Evolutionary conservation across 1,284 basidiomycete genomes (phyloP), one percentile per base, ranked within the genome.

Genomic region (Golubevia sp.): DNA sequence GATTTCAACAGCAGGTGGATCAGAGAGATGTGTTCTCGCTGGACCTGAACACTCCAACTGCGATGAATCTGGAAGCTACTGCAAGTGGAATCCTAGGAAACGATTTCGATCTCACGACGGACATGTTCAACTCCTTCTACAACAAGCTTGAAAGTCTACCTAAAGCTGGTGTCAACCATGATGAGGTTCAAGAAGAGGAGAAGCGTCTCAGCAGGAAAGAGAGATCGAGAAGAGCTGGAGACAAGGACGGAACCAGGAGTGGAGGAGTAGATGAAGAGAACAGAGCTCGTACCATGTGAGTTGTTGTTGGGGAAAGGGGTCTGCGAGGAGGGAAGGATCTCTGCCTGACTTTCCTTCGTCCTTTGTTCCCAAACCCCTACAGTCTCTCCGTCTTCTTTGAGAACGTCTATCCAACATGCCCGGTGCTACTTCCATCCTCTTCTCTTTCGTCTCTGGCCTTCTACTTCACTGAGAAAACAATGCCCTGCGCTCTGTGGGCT

Each of bases 361-460:
- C 61, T 38, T 21, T 64, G 8, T 34, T 62, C 13, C 49, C 44
- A 15, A 70, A 61, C 5, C 69, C 68, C 2, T 18, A 44, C 38
- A 44, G 38, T 48, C 62, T 75, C 3, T 58, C 66, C 6, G 68
- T 69, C 67, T 77, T 67, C 51, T 77, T 72, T 59, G 70, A 77
- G 67, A 67, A 70, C 23, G 75, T 77, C 25, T 77, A 77, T 49
- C 71, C 75, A 1, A 67, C 68, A 2, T 70, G 69, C 24, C 73
- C 75, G 7, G 74, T 77, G 38, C 68, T 77, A 61, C 57, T 74
- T 30, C 70, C 73, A 2, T 72, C 75, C 2, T 71, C 66, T 8
- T 73, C 71, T 38, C 70, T 77, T 4, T 75, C 75, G 15, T 76
- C 75, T 34, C 56, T 76, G 15, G 74, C 75, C 7, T 77, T 77